Evolutionary conservation across 345 rosid species (phyloP), one percentile per base, ranked within the genome.

Genomic region (Odontarrhena argentea): DNA sequence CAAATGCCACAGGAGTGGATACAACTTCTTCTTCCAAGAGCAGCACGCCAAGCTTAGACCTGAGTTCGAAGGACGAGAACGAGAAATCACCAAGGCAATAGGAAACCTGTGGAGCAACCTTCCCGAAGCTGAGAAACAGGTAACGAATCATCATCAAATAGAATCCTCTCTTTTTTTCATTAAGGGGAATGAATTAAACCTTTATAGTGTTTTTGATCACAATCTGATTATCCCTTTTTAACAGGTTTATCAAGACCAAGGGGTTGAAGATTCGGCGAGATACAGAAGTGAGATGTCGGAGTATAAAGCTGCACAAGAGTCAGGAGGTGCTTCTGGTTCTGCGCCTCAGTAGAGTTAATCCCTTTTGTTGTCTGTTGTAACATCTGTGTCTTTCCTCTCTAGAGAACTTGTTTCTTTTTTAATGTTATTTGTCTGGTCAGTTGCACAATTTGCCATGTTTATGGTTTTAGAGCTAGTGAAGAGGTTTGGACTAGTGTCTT

Each of bases 181-280:
- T 18, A 18, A 18, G 22, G 22, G 22, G 22, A 15, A 6, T 10
- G 3, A 38, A 25, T 14, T 10, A 32, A 32, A 4, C 5, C 36
- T 6, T 32, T 1, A 5, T 32, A 5, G n/a, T 60, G 55, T 5
- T 63, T 5, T 52, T n/a, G 50, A 3, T 45, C 5, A 46, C 13
- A 45, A 43, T 9, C 9, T 40, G 13, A 11, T 52, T 3, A 53
- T 52, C 6, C 36, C 2, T 7, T 43, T 9, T 28, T 28, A 46
- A 68, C 81, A 87, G 92, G 81, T 79, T 58, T 88, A 87, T 76
- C 86, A 86, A 78, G 94, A 87, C 64, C 87, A 79, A 74, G 86
- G 92, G 47, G 38, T 79, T 59, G 73, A 77, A 81, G 96, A 89
- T 63, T 84, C 83, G 79, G 92, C 81, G 79, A 86, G 92, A 75